These are phyloP conservation scores for Fusarium sp. DNA, from an alignment of 2,329 filamentous ascomycete species.

Conservation along the genomic window DNA sequence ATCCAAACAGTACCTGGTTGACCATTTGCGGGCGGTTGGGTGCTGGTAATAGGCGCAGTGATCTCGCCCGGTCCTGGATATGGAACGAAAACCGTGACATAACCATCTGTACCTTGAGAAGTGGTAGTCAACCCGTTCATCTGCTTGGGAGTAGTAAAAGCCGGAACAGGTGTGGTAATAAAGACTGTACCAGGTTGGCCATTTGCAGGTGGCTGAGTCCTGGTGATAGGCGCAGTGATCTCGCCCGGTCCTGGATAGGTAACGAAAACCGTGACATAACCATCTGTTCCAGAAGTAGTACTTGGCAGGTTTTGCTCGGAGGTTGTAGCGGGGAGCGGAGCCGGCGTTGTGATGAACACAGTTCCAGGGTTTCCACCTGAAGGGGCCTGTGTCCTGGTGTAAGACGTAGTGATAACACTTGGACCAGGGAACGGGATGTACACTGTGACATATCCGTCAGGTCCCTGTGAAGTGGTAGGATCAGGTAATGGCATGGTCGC, in stretches of 20 bases:
- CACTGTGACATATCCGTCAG: slow-evolving; percentile 23
- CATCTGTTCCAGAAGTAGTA: slow-evolving; percentile 23
- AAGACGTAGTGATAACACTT: slow-evolving; percentile 18
- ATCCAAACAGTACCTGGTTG: slow-evolving; percentile 27
- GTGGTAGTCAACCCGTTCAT: slow-evolving; percentile 13
- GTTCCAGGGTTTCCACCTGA: slow-evolving; percentile 27
- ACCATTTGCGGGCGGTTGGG: neutral
- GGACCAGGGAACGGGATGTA: slow-evolving; percentile 29
- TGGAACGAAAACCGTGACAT: slow-evolving; percentile 22
- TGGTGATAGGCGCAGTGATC: slow-evolving; percentile 27
- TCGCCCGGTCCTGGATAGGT: slow-evolving; percentile 25
- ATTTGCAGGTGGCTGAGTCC: slow-evolving; percentile 7
- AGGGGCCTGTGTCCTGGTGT: slow-evolving; percentile 27
- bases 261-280: slow-evolving; percentile 28
- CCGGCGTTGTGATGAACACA: slow-evolving; percentile 30
- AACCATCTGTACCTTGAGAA: neutral
- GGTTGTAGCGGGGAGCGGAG: slow-evolving; percentile 11
- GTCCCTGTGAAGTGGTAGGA: slow-evolving; percentile 13
- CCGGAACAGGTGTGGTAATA: slow-evolving; percentile 11
- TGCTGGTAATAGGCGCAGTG: slow-evolving; percentile 18
- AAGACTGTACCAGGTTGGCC: slow-evolving; percentile 23
- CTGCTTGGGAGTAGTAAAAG: slow-evolving; percentile 11
- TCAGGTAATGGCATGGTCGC: slow-evolving; percentile 3
- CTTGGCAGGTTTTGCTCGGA: slow-evolving; percentile 15
- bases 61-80: slow-evolving; percentile 11